Evolutionary conservation across 129 eudicot species (phyloP).

Genomic region (Logfia minima): DNA sequence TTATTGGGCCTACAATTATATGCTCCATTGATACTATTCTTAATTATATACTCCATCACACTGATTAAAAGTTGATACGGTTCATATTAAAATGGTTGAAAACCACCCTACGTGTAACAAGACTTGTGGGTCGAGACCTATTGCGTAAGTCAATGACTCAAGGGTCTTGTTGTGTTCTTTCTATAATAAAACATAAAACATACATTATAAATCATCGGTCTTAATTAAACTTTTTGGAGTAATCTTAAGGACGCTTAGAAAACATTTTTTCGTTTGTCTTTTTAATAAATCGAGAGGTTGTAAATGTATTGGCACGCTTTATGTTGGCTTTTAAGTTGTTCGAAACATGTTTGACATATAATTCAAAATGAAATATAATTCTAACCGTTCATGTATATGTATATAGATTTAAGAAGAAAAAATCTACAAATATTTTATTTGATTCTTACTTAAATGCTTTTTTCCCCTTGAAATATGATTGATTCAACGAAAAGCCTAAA

Average conservation of each 20-base stretch:
- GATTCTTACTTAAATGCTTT: neutral
- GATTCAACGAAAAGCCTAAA: neutral
- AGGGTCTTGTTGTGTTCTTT: neutral
- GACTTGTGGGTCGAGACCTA: neutral
- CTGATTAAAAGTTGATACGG: conserved; percentile 8
- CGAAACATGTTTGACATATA: too few species aligned
- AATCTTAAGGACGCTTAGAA: too few species aligned
- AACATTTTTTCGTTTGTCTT: too few species aligned
- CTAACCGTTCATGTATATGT: too few species aligned
- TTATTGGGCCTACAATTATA: conserved; percentile 28
- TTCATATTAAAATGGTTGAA: neutral
- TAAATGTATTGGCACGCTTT: too few species aligned
- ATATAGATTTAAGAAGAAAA: too few species aligned
- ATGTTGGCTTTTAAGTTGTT: too few species aligned
- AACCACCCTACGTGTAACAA: neutral
- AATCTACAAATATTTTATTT: neutral
- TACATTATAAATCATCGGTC: too few species aligned
- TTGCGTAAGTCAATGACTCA: conserved; percentile 6
- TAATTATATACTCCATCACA: neutral
- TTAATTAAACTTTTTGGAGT: too few species aligned
- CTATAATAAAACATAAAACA: neutral
- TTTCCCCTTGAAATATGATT: neutral
- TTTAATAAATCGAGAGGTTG: too few species aligned
- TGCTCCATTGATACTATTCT: conserved; percentile 13
- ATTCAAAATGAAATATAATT: too few species aligned